Percentiles rank a stretch among this genome's conserved stretches.
These are phyloP conservation scores for Artemisia annua DNA, from an alignment of 129 eudicot species.

Conservation along the genomic window DNA sequence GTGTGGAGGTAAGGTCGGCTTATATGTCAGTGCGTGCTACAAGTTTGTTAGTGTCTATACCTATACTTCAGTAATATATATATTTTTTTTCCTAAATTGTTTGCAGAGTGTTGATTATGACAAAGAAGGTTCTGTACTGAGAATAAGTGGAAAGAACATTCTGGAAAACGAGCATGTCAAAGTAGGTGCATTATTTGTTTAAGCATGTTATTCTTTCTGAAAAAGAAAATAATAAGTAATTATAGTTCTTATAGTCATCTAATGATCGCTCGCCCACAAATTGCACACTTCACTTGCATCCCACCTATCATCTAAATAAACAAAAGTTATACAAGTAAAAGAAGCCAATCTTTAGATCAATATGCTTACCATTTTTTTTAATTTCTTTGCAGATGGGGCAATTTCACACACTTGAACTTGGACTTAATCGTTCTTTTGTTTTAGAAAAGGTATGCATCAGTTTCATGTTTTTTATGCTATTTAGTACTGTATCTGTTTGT, in stretches of 20 bases:
- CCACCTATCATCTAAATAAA: neutral
- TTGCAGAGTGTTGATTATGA: slow-evolving; percentile 80
- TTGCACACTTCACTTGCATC: neutral
- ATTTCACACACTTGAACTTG: slow-evolving; percentile 90
- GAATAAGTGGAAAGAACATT: slow-evolving; percentile 85
- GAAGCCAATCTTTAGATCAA: neutral
- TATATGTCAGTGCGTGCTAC: slow-evolving; percentile 11
- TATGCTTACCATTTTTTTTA: neutral
- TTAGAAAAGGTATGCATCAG: slow-evolving; percentile 64
- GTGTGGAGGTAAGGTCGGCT: slow-evolving; percentile 69
- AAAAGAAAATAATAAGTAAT: slow-evolving; percentile 8
- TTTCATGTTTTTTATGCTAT: neutral
- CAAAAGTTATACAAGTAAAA: neutral
- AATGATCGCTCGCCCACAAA: neutral
- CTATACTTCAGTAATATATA: neutral
- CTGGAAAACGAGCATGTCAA: slow-evolving; percentile 92
- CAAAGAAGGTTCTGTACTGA: slow-evolving; percentile 86
- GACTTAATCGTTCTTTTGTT: slow-evolving; percentile 86
- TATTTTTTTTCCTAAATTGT: slow-evolving; percentile 16
- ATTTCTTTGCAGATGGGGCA: slow-evolving; percentile 70
- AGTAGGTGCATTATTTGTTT: slow-evolving; percentile 37
- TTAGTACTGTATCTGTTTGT: neutral
- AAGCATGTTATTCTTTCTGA: slow-evolving; percentile 7
- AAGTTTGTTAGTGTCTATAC: neutral
- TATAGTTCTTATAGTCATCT: neutral